These are phyloP conservation scores for Arabidopsis arenosa DNA, from an alignment of 345 rosid species.

Conservation along the genomic window DNA sequence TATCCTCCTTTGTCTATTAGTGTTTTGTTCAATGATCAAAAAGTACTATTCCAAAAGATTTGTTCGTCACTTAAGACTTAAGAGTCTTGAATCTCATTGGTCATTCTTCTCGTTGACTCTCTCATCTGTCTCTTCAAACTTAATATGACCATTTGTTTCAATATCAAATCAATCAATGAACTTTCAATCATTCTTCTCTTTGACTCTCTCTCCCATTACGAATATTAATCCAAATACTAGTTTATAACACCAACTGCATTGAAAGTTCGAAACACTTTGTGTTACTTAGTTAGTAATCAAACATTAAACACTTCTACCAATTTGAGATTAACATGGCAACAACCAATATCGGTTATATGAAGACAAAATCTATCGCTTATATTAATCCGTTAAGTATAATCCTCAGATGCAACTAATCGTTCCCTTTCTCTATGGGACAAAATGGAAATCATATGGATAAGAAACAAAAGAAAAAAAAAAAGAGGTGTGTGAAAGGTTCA, in stretches of 20 bases:
- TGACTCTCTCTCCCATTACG: too few relatives aligned
- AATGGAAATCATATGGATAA: neutral
- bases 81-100: neutral
- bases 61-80: neutral
- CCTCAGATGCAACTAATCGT: neutral
- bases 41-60: neutral
- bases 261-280: neutral
- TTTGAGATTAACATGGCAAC: neutral
- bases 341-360: neutral
- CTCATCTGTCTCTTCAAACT: neutral
- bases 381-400: neutral
- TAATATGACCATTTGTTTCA: neutral
- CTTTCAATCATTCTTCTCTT: too few relatives aligned
- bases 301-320: conserved; percentile 1
- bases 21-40: neutral
- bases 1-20: neutral
- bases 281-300: neutral
- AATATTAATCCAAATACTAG: neutral
- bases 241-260: neutral
- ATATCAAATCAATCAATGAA: neutral
- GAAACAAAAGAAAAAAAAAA: neutral
- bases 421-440: neutral
- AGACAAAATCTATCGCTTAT: neutral
- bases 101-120: neutral
- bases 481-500: neutral